Conservation (phyloP, 2,329 filamentous ascomycete genomes). For the Sporothrix luriei region DNA sequence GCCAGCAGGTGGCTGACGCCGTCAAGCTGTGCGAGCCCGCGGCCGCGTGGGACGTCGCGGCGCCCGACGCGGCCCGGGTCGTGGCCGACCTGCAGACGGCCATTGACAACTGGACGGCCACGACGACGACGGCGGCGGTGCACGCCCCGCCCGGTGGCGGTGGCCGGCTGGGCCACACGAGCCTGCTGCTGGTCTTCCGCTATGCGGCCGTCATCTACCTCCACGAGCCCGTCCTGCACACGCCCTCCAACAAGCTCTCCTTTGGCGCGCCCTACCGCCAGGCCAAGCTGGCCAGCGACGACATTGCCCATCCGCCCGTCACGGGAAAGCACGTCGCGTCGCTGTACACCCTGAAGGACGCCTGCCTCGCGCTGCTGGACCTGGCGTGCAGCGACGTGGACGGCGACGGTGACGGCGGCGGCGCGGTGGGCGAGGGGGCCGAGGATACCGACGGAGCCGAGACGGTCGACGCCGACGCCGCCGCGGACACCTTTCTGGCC, state of each 20-base stretch:
- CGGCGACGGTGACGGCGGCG: background rate
- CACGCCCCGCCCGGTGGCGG: no score
- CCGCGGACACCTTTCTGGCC: background rate
- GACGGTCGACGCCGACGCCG: no score
- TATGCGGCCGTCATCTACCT: constrained; percentile 24
- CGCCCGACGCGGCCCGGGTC: background rate
- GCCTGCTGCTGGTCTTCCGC: constrained; percentile 19
- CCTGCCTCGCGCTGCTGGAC: constrained; percentile 5
- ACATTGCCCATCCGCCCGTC: constrained; percentile 19
- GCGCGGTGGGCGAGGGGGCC: background rate
- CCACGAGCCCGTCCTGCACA: constrained; percentile 24
- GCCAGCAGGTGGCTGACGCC: background rate
- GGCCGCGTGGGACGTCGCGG: constrained; percentile 2
- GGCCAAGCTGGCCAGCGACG: constrained; percentile 11
- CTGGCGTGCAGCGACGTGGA: constrained; percentile 7
- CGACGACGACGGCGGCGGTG: background rate
- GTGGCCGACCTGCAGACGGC: background rate
- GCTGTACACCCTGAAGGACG: constrained; percentile 19
- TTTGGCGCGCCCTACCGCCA: constrained; percentile 24
- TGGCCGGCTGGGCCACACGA: background rate
- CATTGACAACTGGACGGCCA: constrained; percentile 27
- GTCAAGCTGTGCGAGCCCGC: constrained; percentile 7
- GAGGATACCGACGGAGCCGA: background rate
- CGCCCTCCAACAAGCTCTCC: constrained; percentile 22
- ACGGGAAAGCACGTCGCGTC: constrained; percentile 13